These are phyloP conservation scores for Pseudonitzschia pungens DNA, from an alignment of 108 stramenopile genomes.

Conservation along the genomic window DNA sequence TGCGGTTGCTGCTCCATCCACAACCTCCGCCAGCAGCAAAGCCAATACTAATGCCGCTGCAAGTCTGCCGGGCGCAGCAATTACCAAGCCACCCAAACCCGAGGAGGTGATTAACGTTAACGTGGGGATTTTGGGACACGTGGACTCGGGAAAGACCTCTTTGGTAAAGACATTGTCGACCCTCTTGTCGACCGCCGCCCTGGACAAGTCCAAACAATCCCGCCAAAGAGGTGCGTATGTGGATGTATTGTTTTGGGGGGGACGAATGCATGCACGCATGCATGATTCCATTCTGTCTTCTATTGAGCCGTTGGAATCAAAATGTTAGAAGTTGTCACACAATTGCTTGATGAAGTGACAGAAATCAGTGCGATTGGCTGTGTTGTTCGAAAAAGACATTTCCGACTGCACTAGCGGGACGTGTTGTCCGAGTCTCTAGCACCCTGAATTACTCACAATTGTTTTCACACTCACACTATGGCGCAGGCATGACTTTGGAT, in stretches of 20 bases:
- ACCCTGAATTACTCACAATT: not conserved
- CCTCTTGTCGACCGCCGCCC: conserved; percentile 91
- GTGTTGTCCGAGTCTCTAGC: too few species aligned
- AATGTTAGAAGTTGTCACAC: too few species aligned
- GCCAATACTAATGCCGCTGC: not conserved
- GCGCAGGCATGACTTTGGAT: conserved; percentile 91
- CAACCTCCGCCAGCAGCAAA: not conserved
- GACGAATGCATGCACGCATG: too few species aligned
- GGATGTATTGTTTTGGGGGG: not conserved
- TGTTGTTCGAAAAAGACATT: not conserved
- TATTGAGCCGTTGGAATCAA: too few species aligned
- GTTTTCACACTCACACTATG: not conserved
- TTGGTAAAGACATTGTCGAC: conserved; percentile 94
- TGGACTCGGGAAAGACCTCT: conserved; percentile 97
- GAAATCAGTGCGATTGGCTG: too few species aligned
- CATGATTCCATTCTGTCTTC: too few species aligned
- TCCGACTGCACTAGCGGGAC: too few species aligned
- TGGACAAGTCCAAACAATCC: conserved; percentile 96
- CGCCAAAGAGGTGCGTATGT: conserved; percentile 64
- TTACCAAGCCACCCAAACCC: not conserved
- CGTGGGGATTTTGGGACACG: conserved; percentile 97
- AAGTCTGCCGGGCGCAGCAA: not conserved
- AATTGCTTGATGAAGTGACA: too few species aligned
- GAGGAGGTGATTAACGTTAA: conserved; percentile 90
- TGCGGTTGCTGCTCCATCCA: too few species aligned